These are phyloP conservation scores for Lunularia cruciata DNA, from an alignment of 225 moss, liverwort and hornwort genomes.

Conservation along the genomic window DNA sequence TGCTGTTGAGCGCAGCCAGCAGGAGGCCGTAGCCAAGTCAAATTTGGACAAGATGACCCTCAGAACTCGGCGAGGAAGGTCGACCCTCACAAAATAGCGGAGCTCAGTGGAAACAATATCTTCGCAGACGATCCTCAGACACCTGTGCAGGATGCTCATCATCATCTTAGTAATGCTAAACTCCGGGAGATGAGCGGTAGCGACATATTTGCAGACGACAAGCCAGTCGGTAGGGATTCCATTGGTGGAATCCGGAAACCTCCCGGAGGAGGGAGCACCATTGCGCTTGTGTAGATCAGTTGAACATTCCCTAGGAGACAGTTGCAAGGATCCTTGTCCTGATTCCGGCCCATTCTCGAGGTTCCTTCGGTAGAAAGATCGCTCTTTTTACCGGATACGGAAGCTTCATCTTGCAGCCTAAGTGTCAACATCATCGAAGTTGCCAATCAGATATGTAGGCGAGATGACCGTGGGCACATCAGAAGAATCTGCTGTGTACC, in stretches of 20 bases:
- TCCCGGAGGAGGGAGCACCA: slow-evolving; percentile 91
- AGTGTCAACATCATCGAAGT: neutral
- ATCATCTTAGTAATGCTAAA: slow-evolving; percentile 88
- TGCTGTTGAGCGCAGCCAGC: slow-evolving; percentile 73
- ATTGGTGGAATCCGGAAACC: slow-evolving; percentile 97
- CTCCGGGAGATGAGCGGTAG: slow-evolving; percentile 88
- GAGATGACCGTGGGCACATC: slow-evolving; percentile 18
- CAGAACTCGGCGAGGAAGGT: slow-evolving; percentile 63
- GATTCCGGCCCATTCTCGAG: neutral
- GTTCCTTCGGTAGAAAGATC: neutral
- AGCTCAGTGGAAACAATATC: slow-evolving; percentile 90
- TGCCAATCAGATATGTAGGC: slow-evolving; percentile 12
- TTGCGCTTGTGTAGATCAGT: slow-evolving; percentile 68
- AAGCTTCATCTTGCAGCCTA: slow-evolving; percentile 19
- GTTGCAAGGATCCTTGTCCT: neutral
- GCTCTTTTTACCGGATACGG: slow-evolving; percentile 10
- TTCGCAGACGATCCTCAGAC: slow-evolving; percentile 74
- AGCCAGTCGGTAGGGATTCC: slow-evolving; percentile 75
- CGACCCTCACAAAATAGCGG: slow-evolving; percentile 83
- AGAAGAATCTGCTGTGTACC: slow-evolving; percentile 25
- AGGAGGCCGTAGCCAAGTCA: slow-evolving; percentile 92
- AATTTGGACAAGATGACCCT: slow-evolving; percentile 56
- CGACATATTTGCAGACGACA: slow-evolving; percentile 94
- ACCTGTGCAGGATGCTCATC: slow-evolving; percentile 54
- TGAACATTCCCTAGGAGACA: neutral